phyloP scores from a whole-genome alignment of 257 asterid species.

The Gynochthodes officinalis region DNA sequence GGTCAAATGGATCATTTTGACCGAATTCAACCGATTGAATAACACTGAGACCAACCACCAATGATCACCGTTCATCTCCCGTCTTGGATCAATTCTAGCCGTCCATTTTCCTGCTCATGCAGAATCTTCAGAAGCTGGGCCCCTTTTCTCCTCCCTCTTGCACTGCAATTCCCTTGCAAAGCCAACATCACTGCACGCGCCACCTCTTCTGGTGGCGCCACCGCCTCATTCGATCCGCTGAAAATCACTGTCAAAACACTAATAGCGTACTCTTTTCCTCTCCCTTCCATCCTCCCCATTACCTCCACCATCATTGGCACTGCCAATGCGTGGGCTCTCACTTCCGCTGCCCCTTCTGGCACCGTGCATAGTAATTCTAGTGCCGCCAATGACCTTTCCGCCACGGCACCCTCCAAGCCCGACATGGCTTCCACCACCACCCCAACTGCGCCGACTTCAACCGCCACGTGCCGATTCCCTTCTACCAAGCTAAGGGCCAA shows the following conservation, averaged over 20 bases:
- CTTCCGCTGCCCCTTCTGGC: conserved; percentile 75
- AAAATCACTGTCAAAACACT: conserved; percentile 68
- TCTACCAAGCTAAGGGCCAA: conserved; percentile 66
- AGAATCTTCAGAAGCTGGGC: conserved; percentile 74
- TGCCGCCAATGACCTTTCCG: conserved; percentile 71
- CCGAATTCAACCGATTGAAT: background rate
- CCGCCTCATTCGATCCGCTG: conserved; percentile 40
- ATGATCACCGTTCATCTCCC: conserved; percentile 11
- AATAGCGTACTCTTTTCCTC: conserved; percentile 75
- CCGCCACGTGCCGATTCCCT: conserved; percentile 57
- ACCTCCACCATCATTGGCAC: conserved; percentile 93
- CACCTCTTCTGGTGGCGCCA: conserved; percentile 82
- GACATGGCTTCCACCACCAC: conserved; percentile 67
- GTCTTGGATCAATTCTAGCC: conserved; percentile 33
- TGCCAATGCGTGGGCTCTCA: conserved; percentile 63
- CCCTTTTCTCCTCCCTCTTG: conserved; percentile 70
- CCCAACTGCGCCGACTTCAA: conserved; percentile 66
- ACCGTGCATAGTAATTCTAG: conserved; percentile 70
- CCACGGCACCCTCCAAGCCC: conserved; percentile 59
- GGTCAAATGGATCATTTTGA: background rate
- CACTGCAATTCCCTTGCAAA: conserved; percentile 69
- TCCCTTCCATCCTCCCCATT: conserved; percentile 77
- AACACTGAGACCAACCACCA: background rate
- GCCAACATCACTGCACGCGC: conserved; percentile 89
- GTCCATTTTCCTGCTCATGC: conserved; percentile 46